Evolutionary conservation across 768 basidiomycete species (phyloP), one percentile per base, ranked within the genome.

Genomic region (Boletus vermiculosoides): DNA sequence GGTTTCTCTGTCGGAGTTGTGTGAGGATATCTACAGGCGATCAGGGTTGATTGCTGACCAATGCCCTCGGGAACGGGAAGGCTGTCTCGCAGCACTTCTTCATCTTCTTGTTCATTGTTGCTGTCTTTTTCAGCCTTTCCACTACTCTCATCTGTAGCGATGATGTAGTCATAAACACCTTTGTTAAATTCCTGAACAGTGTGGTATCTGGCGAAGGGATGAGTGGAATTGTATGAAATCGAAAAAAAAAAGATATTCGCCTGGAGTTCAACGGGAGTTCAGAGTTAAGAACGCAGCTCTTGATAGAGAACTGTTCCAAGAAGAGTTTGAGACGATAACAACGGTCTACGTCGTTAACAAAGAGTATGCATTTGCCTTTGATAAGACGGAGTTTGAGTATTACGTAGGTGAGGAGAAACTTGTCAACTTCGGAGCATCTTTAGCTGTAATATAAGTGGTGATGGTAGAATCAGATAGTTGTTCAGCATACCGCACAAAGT

Each of bases 171-270:
- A 65, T 98, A 98, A 9, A 97, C 92, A 2, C 97, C 97, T 64
- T 92, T 91, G 73, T 99, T 99, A 68, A 99, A 99, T 72, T 98
- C 97, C 65, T 99, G 95, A 1, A 99, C 97, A 2, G 89, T 88
- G 66, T 99, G 97, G 66, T 94, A 97, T 72, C 93, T 94, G 15
- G 37, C 22, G 1, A 5, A 8, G 28, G 15, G 45, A 46, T 67
- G 30, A 66, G 61, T 28, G 0, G 41, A 22, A 11, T 50, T 22
- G n/a, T 8, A 7, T 13, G 3, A 49, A 20, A n/a, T 15, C 4
- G 6, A 13, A 23, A 33, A 11, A 33, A 11, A 20, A 18, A 9
- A 2, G 7, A 13, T 31, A 42, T 66, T 30, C 50, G 86, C 88
- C 96, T 84, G 20, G 95, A 97, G 68, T 97, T 98, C 54, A 98